phyloP scores from a whole-genome alignment of 164 flowering plant genomes.

The Vitis vinifera region DNA sequence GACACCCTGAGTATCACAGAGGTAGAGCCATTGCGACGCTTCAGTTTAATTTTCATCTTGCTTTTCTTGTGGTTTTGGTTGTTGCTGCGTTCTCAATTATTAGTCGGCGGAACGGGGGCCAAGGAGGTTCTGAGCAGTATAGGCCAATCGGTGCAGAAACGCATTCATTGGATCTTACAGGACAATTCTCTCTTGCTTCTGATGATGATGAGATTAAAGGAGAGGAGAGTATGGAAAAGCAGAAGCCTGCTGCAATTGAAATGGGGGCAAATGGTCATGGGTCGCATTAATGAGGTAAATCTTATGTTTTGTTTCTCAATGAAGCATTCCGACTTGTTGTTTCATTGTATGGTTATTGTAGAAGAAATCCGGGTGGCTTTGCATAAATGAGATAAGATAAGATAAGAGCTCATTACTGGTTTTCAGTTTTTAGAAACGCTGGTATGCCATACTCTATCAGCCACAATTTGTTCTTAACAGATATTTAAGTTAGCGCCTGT shows the following conservation, averaged over 20 bases:
- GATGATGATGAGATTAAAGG: constrained; percentile 52
- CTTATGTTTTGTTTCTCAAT: background rate
- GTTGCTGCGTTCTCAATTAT: constrained; percentile 44
- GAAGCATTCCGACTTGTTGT: background rate
- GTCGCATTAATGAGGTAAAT: constrained; percentile 49
- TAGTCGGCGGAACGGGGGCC: constrained; percentile 23
- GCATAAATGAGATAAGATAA: background rate
- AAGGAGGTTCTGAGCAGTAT: constrained; percentile 32
- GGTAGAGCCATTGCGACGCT: constrained; percentile 84
- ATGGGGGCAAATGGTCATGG: constrained; percentile 54
- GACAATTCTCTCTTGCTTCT: constrained; percentile 71
- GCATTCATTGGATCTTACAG: constrained; percentile 35
- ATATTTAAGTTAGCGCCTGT: too few species aligned
- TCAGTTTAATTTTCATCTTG: constrained; percentile 88
- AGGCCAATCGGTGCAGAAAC: constrained; percentile 67
- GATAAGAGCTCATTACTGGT: too few species aligned
- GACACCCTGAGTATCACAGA: constrained; percentile 76
- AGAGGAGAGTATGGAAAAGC: constrained; percentile 28
- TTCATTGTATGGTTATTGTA: constrained; percentile 1
- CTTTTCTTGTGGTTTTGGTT: constrained; percentile 57
- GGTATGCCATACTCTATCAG: too few species aligned
- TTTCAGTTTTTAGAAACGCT: too few species aligned
- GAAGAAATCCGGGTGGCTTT: background rate
- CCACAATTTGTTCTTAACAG: too few species aligned
- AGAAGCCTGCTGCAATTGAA: constrained; percentile 22